Evolutionary conservation across 1,284 basidiomycete genomes (phyloP), one percentile per base, ranked within the genome.

Genomic region (Ceratobasidium theobromae): DNA sequence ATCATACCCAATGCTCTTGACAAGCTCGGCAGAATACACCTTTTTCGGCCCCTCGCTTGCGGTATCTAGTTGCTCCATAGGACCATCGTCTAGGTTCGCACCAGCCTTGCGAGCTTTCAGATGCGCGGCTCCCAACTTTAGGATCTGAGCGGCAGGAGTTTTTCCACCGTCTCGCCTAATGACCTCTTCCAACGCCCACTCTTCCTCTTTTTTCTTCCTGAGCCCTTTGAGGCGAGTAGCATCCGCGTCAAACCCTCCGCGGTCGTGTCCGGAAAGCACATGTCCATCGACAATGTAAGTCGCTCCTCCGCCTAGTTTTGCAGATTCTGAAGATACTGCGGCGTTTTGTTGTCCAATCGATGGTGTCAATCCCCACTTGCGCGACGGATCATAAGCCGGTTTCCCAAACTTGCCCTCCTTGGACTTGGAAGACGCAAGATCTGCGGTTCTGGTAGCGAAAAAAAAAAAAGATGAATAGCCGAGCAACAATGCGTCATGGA

Each of bases 251-350:
- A 77, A 70, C n/a, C 72, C 72, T 1, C 80, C 73, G n/a, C 21
- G 43, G 18, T 27, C 58, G 25, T 6, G 25, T 35, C 81, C 79
- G 43, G 78, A 76, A 11, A 91, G 80, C 67, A 91, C 77, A 74
- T 88, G 84, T 1, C 90, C 89, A 0, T 85, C 85, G n/a, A 95
- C 81, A 51, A 94, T 79, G 72, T 94, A 95, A 5, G 90, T 91
- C n/a, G 90, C 79, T 1, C 82, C 80, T 8, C 77, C 78, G 11
- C 76, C 77, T 25, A 53, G 74, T 74, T 58, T 75, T 72, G 23
- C 72, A 23, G 75, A 76, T 38, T 65, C 71, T 27, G 49, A 58
- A 43, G 57, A 41, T 43, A 51, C 40, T 25, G 49, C 51, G 43
- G 65, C 32, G 27, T 53, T n/a, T 74, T 69, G 4, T 77, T 72